A percentile compares a stretch with the other conserved stretches of the same genome.
These are phyloP conservation scores for Dictyostelium brefeldianum DNA, from an alignment of 78 protist genomes.

Conservation along the genomic window DNA sequence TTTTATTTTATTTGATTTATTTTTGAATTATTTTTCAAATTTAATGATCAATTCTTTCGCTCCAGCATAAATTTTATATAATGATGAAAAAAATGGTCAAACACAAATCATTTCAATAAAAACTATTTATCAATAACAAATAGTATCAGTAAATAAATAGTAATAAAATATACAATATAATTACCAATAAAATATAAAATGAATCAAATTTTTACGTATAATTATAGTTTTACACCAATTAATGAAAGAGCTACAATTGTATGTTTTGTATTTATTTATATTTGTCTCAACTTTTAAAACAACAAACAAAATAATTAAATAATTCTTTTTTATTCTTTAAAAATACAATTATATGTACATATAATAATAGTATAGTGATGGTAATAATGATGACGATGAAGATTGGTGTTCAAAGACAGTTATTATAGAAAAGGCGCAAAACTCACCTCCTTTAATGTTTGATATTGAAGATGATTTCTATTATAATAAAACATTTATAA, in stretches of 20 bases:
- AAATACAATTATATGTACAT: no score
- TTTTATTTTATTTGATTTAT: no score
- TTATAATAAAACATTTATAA: neutral
- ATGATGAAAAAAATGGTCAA: neutral
- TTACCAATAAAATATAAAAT: neutral
- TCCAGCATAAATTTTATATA: no score
- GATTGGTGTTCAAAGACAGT: neutral
- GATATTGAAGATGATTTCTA: conserved; percentile 5
- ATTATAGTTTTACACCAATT: conserved; percentile 4
- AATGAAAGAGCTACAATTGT: conserved; percentile 2
- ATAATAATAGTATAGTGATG: neutral
- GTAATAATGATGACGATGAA: neutral
- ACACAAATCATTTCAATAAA: conserved; percentile 9
- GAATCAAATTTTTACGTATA: neutral
- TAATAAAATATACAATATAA: neutral
- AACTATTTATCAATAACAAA: neutral
- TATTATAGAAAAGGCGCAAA: neutral
- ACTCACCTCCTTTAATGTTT: neutral
- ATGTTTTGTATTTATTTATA: neutral
- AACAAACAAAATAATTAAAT: neutral
- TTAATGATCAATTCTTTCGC: neutral
- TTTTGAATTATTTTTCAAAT: neutral
- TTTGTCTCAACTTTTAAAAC: neutral
- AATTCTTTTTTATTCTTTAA: no score
- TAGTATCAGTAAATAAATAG: neutral